Base-by-base conservation (phyloP, 2,329 filamentous ascomycete species). In the Aspergillus sp. region DNA sequence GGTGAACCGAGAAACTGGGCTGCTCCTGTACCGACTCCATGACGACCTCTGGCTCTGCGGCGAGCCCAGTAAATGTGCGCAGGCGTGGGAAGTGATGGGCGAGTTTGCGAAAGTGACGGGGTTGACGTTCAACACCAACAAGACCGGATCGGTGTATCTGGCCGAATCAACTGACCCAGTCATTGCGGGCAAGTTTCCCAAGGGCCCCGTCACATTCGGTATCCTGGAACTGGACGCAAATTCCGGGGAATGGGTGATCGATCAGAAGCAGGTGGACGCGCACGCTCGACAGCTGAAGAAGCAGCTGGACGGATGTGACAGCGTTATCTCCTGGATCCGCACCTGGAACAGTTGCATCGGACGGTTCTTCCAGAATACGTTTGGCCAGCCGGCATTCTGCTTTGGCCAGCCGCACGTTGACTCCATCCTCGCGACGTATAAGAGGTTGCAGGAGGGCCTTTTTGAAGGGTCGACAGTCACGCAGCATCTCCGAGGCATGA, bases 281-380 rank as follows among this genome's bases (percentile, higher is more conserved):
- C 74, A 77, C 48, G 65, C 74, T 45, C 46, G 54, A 32, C 73
- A 76, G 52, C 65, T 77, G 2, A 63, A 64, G 16, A 65, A 63
- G 7, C 74, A 77, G 49, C 66, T 77, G 1, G 56, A 64, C 1
- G 64, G 65, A 4, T 76, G 75, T 26, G 72, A 76, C 45, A 81
- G 76, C 50, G 66, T 83, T 4, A 76, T 83, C 47, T 71, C 75
- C n/a, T 82, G 78, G 73, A 74, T 82, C 4, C 75, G 80, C 54
- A 79, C 77, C 0, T 82, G 79, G 74, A 82, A 82, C 58, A 79
- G 71, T 40, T 82, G 80, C 59, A 75, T 76, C 32, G 72, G 69
- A 3, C 71, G 74, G 7, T 82, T 82, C 62, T 80, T 82, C 65
- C 68, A 69, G 17, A 74, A 71, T 51, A 81, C 80, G 51, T 81